Percentiles rank a stretch among this genome's conserved stretches.
Conservation (phyloP, 768 basidiomycete genomes). For the Fomitopsis serialis region DNA sequence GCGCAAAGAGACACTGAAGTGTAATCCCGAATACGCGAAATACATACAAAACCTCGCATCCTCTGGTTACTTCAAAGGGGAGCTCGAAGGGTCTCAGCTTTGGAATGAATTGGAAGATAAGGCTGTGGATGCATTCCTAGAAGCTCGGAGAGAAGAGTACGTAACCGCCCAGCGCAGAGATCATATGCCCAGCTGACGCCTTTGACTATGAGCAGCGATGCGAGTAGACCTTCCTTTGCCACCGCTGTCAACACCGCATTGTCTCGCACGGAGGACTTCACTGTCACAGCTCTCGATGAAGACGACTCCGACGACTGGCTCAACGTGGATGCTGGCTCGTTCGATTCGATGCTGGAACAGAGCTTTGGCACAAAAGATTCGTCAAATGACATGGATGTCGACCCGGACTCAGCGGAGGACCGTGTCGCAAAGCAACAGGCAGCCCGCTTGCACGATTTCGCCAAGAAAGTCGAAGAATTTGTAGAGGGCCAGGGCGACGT, state of each 20-base stretch:
- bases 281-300: slow-evolving; percentile 17
- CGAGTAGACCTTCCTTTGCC: slow-evolving; percentile 72
- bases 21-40: slow-evolving; percentile 59
- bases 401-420: slow-evolving; percentile 39
- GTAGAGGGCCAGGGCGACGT: slow-evolving; percentile 86
- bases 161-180: slow-evolving; percentile 22
- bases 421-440: slow-evolving; percentile 61
- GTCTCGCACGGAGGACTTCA: slow-evolving; percentile 30
- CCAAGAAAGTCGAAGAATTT: slow-evolving; percentile 84
- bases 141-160: slow-evolving; percentile 61
- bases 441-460: slow-evolving; percentile 64
- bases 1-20: slow-evolving; percentile 59
- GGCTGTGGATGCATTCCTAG: slow-evolving; percentile 63
- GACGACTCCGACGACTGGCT: slow-evolving; percentile 87
- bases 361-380: slow-evolving; percentile 22
- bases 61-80: slow-evolving; percentile 72
- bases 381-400: slow-evolving; percentile 46
- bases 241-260: slow-evolving; percentile 64
- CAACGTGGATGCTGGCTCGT: slow-evolving; percentile 66
- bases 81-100: slow-evolving; percentile 67
- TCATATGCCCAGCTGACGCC: background rate
- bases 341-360: slow-evolving; percentile 67
- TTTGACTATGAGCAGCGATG: slow-evolving; percentile 33
- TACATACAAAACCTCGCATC: slow-evolving; percentile 65
- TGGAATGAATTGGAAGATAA: slow-evolving; percentile 74